Evolutionary conservation across 768 basidiomycete genomes (phyloP), one percentile per base, ranked within the genome.

Genomic region (Boletus coccyginus): DNA sequence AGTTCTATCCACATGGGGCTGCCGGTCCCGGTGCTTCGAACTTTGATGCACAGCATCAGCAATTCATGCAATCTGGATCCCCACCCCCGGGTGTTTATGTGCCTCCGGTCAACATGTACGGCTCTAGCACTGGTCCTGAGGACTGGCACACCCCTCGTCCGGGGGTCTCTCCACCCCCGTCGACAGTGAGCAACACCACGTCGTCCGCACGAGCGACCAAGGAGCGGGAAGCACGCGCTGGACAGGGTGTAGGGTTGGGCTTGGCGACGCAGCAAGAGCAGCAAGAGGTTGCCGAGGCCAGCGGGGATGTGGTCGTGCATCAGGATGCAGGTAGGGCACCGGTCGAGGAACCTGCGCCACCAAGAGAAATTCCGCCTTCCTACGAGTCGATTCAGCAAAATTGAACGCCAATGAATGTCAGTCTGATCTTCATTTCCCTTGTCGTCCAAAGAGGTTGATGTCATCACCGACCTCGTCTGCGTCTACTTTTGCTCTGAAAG

Each of bases 331-430:
- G 69, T 7, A 41, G 66, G 43, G 69, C 67, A 0, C 65, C 65
- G 5, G 42, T 36, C 52, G 65, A 60, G 8, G 62, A 63, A 33
- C 60, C 50, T 19, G 24, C 19, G 3, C 50, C 58, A 14, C 69
- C 63, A 5, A 63, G 57, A 27, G 69, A 70, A 53, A 67, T 70
- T 19, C 69, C 69, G 0, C 69, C 69, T 12, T 29, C 69, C 2
- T 70, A 70, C 47, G 69, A 70, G 0, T 70, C 69, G 13, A 70
- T 70, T 40, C 60, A 38, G 31, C 62, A 49, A 16, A 61, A 65
- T 31, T 65, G 54, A 60, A 36, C 40, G 41, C 13, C 2, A 5
- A 24, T 41, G 16, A 24, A 35, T 19, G 39, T 41, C 48, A 32
- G 38, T 53, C 39, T 52, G 5, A 9, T 27, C 41, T 48, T 11